phyloP scores from a whole-genome alignment of 1,139 yeast genomes.

The Hansenula lynferdii region DNA sequence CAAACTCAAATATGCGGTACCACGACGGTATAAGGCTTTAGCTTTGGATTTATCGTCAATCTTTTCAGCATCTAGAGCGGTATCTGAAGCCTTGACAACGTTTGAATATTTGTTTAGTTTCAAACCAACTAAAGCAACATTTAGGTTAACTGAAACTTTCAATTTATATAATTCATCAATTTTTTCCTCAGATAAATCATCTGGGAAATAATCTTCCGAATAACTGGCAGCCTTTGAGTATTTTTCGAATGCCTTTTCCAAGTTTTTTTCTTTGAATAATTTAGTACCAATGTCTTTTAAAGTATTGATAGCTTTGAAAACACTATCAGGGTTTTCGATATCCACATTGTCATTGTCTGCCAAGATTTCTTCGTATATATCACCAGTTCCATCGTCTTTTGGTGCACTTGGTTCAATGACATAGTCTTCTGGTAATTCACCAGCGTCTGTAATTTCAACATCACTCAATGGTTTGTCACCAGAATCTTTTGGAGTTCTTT shows the following conservation, averaged over 20 bases:
- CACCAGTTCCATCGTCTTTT: slow-evolving; percentile 80
- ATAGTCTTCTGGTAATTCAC: slow-evolving; percentile 63
- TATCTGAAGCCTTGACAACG: slow-evolving; percentile 55
- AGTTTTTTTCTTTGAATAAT: slow-evolving; percentile 61
- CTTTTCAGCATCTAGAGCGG: slow-evolving; percentile 59
- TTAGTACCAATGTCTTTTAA: slow-evolving; percentile 79
- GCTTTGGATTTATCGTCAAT: slow-evolving; percentile 68
- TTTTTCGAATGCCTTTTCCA: slow-evolving; percentile 54
- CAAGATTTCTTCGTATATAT: slow-evolving; percentile 70
- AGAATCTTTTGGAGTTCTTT: slow-evolving; percentile 57
- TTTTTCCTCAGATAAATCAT: slow-evolving; percentile 55
- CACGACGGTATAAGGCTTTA: slow-evolving; percentile 85
- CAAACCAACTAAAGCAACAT: slow-evolving; percentile 71
- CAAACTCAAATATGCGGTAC: slow-evolving; percentile 59
- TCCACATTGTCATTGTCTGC: slow-evolving; percentile 72
- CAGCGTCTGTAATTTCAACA: slow-evolving; percentile 74
- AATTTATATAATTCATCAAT: slow-evolving; percentile 42
- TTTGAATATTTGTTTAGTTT: slow-evolving; percentile 55
- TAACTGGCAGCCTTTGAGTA: slow-evolving; percentile 68
- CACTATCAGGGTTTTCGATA: slow-evolving; percentile 52
- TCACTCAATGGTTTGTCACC: slow-evolving; percentile 62
- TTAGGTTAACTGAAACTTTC: slow-evolving; percentile 60
- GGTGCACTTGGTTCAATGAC: slow-evolving; percentile 34
- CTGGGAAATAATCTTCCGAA: slow-evolving; percentile 70
- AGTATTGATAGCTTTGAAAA: slow-evolving; percentile 57